Evolutionary conservation across 2,329 filamentous ascomycete genomes (phyloP).

Genomic region (Cordyceps tenuipes): DNA sequence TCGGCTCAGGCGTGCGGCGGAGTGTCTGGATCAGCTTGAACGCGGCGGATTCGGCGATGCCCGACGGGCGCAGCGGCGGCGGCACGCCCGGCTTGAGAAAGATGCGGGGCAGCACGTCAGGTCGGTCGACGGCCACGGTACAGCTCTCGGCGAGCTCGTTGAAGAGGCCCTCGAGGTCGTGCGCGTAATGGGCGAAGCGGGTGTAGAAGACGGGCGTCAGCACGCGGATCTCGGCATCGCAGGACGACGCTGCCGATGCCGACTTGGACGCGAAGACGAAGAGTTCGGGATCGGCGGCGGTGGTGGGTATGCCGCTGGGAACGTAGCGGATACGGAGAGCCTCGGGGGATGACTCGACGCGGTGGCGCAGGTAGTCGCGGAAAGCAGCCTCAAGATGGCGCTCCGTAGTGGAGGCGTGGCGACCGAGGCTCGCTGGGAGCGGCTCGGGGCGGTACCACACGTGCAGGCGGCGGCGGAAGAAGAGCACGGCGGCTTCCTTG

Average conservation of each 20-base stretch:
- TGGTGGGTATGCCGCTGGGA: conserved; percentile 35
- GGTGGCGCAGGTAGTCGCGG: conserved; percentile 36
- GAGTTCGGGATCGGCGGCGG: background rate
- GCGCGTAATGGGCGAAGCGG: conserved; percentile 53
- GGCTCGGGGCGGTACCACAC: conserved; percentile 61
- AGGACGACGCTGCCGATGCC: background rate
- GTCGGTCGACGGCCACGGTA: conserved; percentile 49
- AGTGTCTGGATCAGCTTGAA: conserved; percentile 38
- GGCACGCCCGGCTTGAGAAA: conserved; percentile 32
- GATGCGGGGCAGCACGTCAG: conserved; percentile 40
- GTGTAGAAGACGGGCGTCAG: conserved; percentile 60
- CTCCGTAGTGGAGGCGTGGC: conserved; percentile 44
- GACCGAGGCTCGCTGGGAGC: conserved; percentile 43
- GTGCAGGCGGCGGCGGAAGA: conserved; percentile 47
- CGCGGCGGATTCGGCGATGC: conserved; percentile 28
- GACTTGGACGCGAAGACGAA: background rate
- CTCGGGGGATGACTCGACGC: conserved; percentile 38
- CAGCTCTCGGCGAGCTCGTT: conserved; percentile 50
- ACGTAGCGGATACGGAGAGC: conserved; percentile 45
- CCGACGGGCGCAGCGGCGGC: conserved; percentile 23
- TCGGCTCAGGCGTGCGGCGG: conserved; percentile 32
- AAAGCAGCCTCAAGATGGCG: conserved; percentile 37
- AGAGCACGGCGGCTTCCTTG: conserved; percentile 49
- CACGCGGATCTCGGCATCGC: conserved; percentile 44
- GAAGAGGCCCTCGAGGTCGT: conserved; percentile 54